Percentiles rank a stretch among this genome's conserved stretches.
Conservation (phyloP, 1,284 basidiomycete genomes). For the Taiwanofungus camphoratus region DNA sequence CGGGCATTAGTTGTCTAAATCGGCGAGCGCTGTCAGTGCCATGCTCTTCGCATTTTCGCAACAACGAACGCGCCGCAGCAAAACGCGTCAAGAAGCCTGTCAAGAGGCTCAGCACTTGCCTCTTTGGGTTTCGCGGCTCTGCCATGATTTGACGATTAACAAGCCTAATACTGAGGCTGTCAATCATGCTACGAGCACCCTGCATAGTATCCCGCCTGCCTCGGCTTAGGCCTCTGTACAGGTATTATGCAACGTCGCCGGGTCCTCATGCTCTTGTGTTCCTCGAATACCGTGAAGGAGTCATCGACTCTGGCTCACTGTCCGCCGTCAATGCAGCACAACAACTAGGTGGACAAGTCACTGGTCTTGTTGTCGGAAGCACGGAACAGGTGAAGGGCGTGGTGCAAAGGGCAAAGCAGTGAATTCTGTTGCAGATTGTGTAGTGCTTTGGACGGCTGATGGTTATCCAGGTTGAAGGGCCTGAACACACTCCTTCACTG, state of each 20-base stretch:
- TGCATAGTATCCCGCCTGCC: slow-evolving; percentile 20
- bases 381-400: slow-evolving; percentile 66
- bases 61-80: not conserved
- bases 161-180: not conserved
- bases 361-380: slow-evolving; percentile 81
- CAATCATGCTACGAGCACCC: slow-evolving; percentile 32
- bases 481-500: slow-evolving; percentile 38
- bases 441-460: not conserved
- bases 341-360: slow-evolving; percentile 81
- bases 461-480: slow-evolving; percentile 38
- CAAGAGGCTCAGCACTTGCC: not conserved
- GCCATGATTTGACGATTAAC: not conserved
- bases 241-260: slow-evolving; percentile 50
- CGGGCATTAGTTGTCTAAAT: too few relatives aligned
- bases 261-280: slow-evolving; percentile 77
- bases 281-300: slow-evolving; percentile 82
- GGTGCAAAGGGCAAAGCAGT: slow-evolving; percentile 80
- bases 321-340: slow-evolving; percentile 88
- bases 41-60: not conserved
- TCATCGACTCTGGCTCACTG: slow-evolving; percentile 80
- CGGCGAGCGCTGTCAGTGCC: too few relatives aligned
- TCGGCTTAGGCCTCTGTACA: slow-evolving; percentile 28
- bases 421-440: slow-evolving; percentile 20
- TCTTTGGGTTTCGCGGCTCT: not conserved
- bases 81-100: not conserved